Base-by-base conservation (phyloP, 441 rosid genomes). In the Arabidopsis lyrata region DNA sequence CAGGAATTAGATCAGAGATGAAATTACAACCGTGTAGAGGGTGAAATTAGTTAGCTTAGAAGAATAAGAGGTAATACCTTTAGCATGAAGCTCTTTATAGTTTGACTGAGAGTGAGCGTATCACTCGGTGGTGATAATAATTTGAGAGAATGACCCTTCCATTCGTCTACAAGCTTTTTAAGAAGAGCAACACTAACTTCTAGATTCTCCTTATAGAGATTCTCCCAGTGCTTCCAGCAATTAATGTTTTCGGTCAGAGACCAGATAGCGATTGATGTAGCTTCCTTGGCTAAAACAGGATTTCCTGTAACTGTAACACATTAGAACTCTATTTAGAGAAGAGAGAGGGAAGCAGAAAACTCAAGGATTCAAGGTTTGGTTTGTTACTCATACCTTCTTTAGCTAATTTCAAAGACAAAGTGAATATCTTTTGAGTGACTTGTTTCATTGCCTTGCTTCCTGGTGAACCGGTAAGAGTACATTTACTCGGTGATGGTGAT, bases 221-320 rank as follows among this genome's bases (percentile, higher is more conserved):
- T 86, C 6, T 85, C 92, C 98, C 97, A 92, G 41, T 80, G 90
- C 84, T 82, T 18, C 20, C 20, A 18, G 20, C 20, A 18, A 18
- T 18, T 18, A 18, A 18, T 18, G 20, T 18, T 18, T 18, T 18
- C 20, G 20, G 20, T 18, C 20, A 18, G 20, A 18, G 20, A 18
- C 20, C 20, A 18, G 20, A 87, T 70, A 66, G 80, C 78, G 61
- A 90, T 76, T 56, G 78, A 77, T 71, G 88, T 80, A 1, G 97
- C 92, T 83, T 90, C 97, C 80, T 83, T 80, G 18, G 91, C 83
- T 72, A 92, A 78, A 35, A 80, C 85, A 13, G 87, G 77, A 70
- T 72, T 78, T 60, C 83, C 99, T 92, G 84, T 29, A 42, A 10
- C 20, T 18, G 20, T 18, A 18, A 18, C 20, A 18, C 20, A 18